Percentiles rank a stretch among this genome's conserved stretches.
Conservation (phyloP, 768 basidiomycete genomes). For the Kwoniella europaea region DNA sequence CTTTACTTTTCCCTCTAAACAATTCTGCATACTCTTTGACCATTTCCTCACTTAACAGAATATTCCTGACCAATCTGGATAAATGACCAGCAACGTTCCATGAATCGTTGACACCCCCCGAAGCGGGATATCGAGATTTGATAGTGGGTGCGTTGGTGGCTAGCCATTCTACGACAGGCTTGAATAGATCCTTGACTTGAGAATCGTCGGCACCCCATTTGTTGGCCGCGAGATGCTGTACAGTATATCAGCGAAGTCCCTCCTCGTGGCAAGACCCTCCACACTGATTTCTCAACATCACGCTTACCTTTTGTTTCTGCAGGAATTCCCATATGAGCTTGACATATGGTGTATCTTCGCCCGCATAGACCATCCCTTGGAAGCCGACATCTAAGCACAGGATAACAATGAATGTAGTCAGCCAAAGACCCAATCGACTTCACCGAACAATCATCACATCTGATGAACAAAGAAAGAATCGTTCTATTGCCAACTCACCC, state of each 20-base stretch:
- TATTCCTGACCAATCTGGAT: slow-evolving; percentile 67
- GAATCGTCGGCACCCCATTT: slow-evolving; percentile 76
- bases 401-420: not conserved
- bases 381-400: slow-evolving; percentile 54
- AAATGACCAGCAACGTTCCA: slow-evolving; percentile 49
- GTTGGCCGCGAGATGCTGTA: slow-evolving; percentile 70
- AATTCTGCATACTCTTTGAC: slow-evolving; percentile 57
- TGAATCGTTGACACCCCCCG: slow-evolving; percentile 35
- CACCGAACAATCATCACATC: no score
- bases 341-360: slow-evolving; percentile 73
- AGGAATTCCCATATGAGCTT: slow-evolving; percentile 71
- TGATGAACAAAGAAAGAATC: not conserved
- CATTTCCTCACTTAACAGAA: slow-evolving; percentile 66
- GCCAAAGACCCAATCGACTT: not conserved
- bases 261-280: no score
- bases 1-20: slow-evolving; percentile 57
- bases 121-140: slow-evolving; percentile 59
- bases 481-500: slow-evolving; percentile 48
- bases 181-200: slow-evolving; percentile 65
- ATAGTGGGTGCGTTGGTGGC: slow-evolving; percentile 60
- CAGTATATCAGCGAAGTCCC: not conserved
- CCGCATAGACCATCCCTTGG: slow-evolving; percentile 80
- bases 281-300: no score
- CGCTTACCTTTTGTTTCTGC: slow-evolving; percentile 68
- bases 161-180: slow-evolving; percentile 67